Evolutionary conservation across 352 stramenopile species (phyloP), one percentile per base, ranked within the genome.

Genomic region (Phytophthora tentaculata): DNA sequence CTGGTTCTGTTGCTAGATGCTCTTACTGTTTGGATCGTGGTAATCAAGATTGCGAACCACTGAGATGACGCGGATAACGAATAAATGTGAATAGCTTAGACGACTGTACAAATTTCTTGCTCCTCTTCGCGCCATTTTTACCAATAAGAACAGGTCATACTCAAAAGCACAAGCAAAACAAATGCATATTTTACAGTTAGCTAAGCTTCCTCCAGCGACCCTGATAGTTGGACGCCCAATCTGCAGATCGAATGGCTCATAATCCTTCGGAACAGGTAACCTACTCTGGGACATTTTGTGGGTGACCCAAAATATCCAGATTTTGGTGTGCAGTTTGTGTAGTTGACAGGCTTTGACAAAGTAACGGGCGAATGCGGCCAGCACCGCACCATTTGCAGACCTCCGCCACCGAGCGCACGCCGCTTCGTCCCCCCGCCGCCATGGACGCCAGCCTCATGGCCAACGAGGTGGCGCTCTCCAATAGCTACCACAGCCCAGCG

Each of bases 391-490:
- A 69, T 22, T 74, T 43, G 39, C 49, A 14, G 55, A 63, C 55
- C 19, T 17, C 37, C 4, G 53, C 66, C 35, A 73, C 66, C 16
- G 61, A 77, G 66, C 17, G 43, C 41, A 75, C 67, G 3, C 61
- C 66, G 29, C 67, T 72, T 64, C 56, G 61, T n/a, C 14, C 48
- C 10, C 14, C 41, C 6, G 35, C 28, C 19, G 6, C 23, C 1
- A 80, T 80, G 73, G 61, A 80, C 64, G 61, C 54, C 50, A 74
- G 69, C 14, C 60, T 80, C 29, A 75, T 80, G 61, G 69, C 57
- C 51, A 80, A 80, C 56, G 68, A 80, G 39, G 49, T 72, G 43
- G 14, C 48, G 28, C 56, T 41, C 56, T 56, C 56, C 43, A 56
- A 39, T 23, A 44, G 64, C 52, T 50, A 62, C 22, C 47, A 20